Conservation (phyloP, 305 asterid species). For the Solanum hybrid region DNA sequence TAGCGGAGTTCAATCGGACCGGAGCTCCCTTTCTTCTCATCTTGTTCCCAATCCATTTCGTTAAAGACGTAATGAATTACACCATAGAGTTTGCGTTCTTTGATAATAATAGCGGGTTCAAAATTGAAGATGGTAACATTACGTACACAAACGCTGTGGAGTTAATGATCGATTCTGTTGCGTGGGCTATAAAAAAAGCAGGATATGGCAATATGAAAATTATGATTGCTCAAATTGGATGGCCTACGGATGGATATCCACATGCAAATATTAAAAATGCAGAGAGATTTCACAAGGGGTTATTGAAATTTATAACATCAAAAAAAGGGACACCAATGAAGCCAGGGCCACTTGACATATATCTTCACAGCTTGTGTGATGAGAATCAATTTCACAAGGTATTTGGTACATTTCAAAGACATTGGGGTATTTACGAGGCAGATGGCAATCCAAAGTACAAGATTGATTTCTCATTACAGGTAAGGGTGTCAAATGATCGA, state of each 20-base stretch:
- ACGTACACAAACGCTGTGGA: slow-evolving; percentile 30
- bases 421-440: slow-evolving; percentile 42
- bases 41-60: slow-evolving; percentile 2
- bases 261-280: slow-evolving; percentile 19
- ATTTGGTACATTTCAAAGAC: slow-evolving; percentile 10
- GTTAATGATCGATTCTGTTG: slow-evolving; percentile 20
- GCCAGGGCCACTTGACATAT: slow-evolving; percentile 29
- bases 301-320: slow-evolving; percentile 20
- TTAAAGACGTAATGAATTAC: not conserved
- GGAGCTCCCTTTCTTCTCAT: slow-evolving; percentile 13
- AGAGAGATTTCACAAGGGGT: slow-evolving; percentile 20
- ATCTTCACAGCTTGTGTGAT: slow-evolving; percentile 16
- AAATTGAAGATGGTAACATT: slow-evolving; percentile 11
- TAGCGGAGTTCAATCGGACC: slow-evolving; percentile 2
- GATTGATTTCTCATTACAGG: slow-evolving; percentile 35
- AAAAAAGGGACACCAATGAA: slow-evolving; percentile 40
- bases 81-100: slow-evolving; percentile 16
- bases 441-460: slow-evolving; percentile 45
- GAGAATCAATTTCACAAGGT: not conserved
- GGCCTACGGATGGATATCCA: slow-evolving; percentile 47
- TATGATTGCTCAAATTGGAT: slow-evolving; percentile 24
- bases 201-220: slow-evolving; percentile 17
- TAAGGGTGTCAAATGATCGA: not conserved
- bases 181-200: slow-evolving; percentile 28
- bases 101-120: slow-evolving; percentile 4